These are phyloP conservation scores for Leptographium lundbergii DNA, from an alignment of 2,329 filamentous ascomycete species.

Conservation along the genomic window DNA sequence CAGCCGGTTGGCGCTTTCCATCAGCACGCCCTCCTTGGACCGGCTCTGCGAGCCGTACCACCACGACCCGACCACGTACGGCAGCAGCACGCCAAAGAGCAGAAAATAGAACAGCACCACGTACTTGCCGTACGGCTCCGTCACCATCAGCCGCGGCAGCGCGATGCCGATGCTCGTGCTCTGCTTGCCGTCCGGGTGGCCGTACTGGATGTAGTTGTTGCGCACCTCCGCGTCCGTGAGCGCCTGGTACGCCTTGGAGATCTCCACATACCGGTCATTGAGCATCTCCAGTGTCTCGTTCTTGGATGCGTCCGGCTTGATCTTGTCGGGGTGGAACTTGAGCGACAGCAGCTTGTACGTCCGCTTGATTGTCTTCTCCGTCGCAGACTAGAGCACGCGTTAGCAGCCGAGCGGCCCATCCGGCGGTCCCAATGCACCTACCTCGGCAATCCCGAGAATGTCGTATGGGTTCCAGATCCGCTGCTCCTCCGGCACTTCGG, in stretches of 20 bases:
- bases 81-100: slow-evolving; percentile 78
- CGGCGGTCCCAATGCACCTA: slow-evolving; percentile 19
- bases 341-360: slow-evolving; percentile 80
- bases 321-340: slow-evolving; percentile 87
- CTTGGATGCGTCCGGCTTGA: slow-evolving; percentile 66
- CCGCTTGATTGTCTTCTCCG: slow-evolving; percentile 83
- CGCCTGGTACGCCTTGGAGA: slow-evolving; percentile 96
- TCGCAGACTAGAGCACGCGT: slow-evolving; percentile 46
- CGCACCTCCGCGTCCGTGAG: slow-evolving; percentile 94
- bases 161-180: slow-evolving; percentile 97
- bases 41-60: slow-evolving; percentile 94
- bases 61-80: slow-evolving; percentile 91
- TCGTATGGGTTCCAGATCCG: slow-evolving; percentile 97
- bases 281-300: slow-evolving; percentile 80
- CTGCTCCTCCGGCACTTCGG: slow-evolving; percentile 48
- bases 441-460: slow-evolving; percentile 75
- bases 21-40: slow-evolving; percentile 85
- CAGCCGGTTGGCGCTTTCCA: slow-evolving; percentile 86
- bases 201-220: slow-evolving; percentile 93
- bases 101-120: slow-evolving; percentile 81
- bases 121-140: slow-evolving; percentile 91
- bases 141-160: slow-evolving; percentile 81
- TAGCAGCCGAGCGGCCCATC: neutral
- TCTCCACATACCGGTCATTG: slow-evolving; percentile 82
- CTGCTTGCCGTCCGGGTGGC: slow-evolving; percentile 96